A percentile compares a stretch with the other conserved stretches of the same genome.
phyloP scores from a whole-genome alignment of 2,329 filamentous ascomycete genomes.

The Talaromyces pinophilus region DNA sequence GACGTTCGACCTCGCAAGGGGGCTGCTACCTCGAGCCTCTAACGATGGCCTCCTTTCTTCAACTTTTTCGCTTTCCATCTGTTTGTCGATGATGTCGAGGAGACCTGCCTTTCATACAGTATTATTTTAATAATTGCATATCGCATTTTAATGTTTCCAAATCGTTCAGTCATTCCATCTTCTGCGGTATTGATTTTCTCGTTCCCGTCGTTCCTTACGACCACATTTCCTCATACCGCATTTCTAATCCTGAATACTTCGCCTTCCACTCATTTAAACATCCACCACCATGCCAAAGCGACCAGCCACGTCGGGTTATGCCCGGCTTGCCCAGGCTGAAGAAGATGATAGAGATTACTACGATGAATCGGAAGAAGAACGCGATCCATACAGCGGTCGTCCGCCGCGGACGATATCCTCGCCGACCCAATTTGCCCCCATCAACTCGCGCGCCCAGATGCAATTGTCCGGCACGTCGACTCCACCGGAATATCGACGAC shows the following conservation, averaged over 20 bases:
- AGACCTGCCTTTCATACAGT: neutral
- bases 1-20: slow-evolving; percentile 13
- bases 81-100: neutral
- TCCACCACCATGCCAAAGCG: slow-evolving; percentile 63
- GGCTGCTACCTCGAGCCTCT: neutral
- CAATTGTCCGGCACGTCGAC: slow-evolving; percentile 38
- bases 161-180: slow-evolving; percentile 9
- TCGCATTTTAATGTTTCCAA: slow-evolving; percentile 6
- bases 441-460: slow-evolving; percentile 54
- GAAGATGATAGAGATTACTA: slow-evolving; percentile 53
- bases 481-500: slow-evolving; percentile 47
- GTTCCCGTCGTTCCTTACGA: slow-evolving; percentile 9
- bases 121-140: slow-evolving; percentile 10
- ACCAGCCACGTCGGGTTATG: slow-evolving; percentile 78
- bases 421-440: slow-evolving; percentile 63
- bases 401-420: slow-evolving; percentile 58
- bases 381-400: slow-evolving; percentile 53
- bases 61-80: neutral
- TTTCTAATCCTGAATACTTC: slow-evolving; percentile 1
- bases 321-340: slow-evolving; percentile 79
- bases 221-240: slow-evolving; percentile 17
- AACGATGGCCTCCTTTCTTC: slow-evolving; percentile 2
- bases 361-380: slow-evolving; percentile 69
- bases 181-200: neutral
- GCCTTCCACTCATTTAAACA: slow-evolving; percentile 15